Conservation (phyloP, 495 filamentous ascomycete genomes). For the Symbiotaphrina buchneri region DNA sequence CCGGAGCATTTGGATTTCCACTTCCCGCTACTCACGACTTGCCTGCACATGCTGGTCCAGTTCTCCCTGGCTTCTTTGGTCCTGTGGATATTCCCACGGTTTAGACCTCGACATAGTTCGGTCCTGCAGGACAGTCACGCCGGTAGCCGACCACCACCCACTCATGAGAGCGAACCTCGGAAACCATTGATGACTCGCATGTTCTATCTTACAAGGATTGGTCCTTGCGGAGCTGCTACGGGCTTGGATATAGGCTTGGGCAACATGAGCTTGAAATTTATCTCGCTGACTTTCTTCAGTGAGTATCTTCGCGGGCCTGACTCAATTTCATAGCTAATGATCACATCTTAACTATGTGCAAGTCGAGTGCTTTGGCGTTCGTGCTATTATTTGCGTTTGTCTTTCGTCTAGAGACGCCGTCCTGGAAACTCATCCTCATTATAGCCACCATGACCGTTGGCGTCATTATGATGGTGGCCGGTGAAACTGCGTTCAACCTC, state of each 20-base stretch:
- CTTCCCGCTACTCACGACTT: slow-evolving; percentile 89
- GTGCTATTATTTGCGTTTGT: slow-evolving; percentile 90
- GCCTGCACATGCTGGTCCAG: slow-evolving; percentile 89
- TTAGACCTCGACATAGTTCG: slow-evolving; percentile 42
- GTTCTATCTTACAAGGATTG: slow-evolving; percentile 85
- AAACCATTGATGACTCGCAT: slow-evolving; percentile 69
- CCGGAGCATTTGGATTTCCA: slow-evolving; percentile 67
- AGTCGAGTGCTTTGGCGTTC: slow-evolving; percentile 88
- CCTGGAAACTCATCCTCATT: slow-evolving; percentile 62
- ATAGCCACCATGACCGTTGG: slow-evolving; percentile 86
- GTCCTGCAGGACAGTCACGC: slow-evolving; percentile 14
- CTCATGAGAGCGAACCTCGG: slow-evolving; percentile 20
- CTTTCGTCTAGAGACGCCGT: slow-evolving; percentile 78
- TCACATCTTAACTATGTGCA: slow-evolving; percentile 62
- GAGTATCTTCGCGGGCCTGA: slow-evolving; percentile 15
- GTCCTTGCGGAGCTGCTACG: slow-evolving; percentile 81
- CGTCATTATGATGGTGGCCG: slow-evolving; percentile 97
- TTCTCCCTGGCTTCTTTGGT: slow-evolving; percentile 64
- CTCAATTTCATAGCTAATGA: slow-evolving; percentile 3
- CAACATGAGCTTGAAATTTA: slow-evolving; percentile 89
- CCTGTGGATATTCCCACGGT: slow-evolving; percentile 60
- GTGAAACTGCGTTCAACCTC: slow-evolving; percentile 76
- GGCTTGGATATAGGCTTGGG: slow-evolving; percentile 92
- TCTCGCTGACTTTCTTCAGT: slow-evolving; percentile 93
- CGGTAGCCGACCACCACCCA: neutral